Base-by-base conservation (phyloP, 306 rosid species). In the Fragaria vesca region DNA sequence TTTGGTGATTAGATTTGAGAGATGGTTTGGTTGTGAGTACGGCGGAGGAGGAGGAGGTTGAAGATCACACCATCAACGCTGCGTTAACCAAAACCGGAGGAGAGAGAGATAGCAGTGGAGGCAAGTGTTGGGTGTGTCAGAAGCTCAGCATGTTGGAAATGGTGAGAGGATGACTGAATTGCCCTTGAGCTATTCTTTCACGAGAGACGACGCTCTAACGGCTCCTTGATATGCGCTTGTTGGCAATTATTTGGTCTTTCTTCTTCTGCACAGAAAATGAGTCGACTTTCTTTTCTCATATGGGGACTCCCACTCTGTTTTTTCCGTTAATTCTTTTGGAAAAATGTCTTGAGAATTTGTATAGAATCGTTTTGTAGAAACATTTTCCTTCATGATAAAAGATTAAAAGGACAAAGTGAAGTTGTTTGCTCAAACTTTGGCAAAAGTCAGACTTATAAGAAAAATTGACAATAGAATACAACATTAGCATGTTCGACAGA, bases 161-260 rank as follows among this genome's bases (percentile, higher is more conserved):
- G 34, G 83, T 50, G 65, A 18, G 4, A 17, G 42, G 65, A 78
- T 73, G 87, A 87, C 91, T 60, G 40, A 76, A 74, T 74, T 89
- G 10, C 86, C 87, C 90, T 77, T 77, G 73, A 0, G 2, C 61
- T 17, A 5, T 51, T 51, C 5, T 71, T 88, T 85, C 81, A 69
- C 74, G 38, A 58, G 88, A 69, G 80, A 18, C 36, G 48, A 66
- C 40, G 20, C 78, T 46, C 82, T 32, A 87, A 88, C 85, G 87
- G 83, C 91, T 86, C 90, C 90, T 84, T 87, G 74, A 83, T 87
- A 52, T 75, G 82, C 55, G 85, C 70, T 62, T 42, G 17, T 40
- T 15, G 52, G 74, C 38, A 73, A 24, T 38, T 38, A 3, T 32
- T 0, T 21, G 76, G 12, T 54, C 36, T 20, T 24, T 70, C 2